Percentiles rank a stretch among this genome's conserved stretches.
phyloP scores from a whole-genome alignment of 306 rosid species.

The Lotus japonicus region DNA sequence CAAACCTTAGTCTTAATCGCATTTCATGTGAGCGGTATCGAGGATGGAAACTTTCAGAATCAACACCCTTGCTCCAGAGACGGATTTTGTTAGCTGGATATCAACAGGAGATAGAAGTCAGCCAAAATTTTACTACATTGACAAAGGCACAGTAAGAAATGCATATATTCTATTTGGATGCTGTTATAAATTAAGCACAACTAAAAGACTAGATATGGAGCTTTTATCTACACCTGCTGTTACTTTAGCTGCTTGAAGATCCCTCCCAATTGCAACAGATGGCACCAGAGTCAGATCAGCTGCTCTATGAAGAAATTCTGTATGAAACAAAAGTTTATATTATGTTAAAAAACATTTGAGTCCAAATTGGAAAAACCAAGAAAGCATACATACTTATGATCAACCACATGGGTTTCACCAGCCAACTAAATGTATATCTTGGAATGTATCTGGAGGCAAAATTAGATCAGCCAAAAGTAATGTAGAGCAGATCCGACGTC shows the following conservation, averaged over 20 bases:
- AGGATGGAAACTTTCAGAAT: constrained; percentile 88
- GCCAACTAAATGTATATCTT: constrained; percentile 97
- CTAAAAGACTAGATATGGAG: neutral
- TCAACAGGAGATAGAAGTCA: constrained; percentile 20
- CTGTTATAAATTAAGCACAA: neutral
- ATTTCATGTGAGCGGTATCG: constrained; percentile 68
- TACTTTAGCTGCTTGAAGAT: constrained; percentile 70
- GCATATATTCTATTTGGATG: neutral
- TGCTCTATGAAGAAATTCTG: constrained; percentile 91
- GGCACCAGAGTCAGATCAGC: constrained; percentile 98
- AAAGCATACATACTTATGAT: constrained; percentile 65
- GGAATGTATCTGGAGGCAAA: constrained; percentile 73
- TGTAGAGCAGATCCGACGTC: neutral
- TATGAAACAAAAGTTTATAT: constrained; percentile 23
- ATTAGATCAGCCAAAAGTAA: constrained; percentile 19
- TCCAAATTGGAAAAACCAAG: neutral
- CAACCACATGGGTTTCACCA: constrained; percentile 98
- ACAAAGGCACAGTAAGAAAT: neutral
- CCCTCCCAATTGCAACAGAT: constrained; percentile 82
- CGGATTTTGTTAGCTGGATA: constrained; percentile 85
- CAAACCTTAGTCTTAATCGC: constrained; percentile 74
- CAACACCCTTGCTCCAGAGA: constrained; percentile 98
- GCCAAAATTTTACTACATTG: neutral
- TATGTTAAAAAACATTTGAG: constrained; percentile 3
- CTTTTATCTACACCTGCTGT: constrained; percentile 67